Evolutionary conservation across 2,329 filamentous ascomycete species (phyloP), one percentile per base, ranked within the genome.

Genomic region (Nannizziopsis arthrosporioides): DNA sequence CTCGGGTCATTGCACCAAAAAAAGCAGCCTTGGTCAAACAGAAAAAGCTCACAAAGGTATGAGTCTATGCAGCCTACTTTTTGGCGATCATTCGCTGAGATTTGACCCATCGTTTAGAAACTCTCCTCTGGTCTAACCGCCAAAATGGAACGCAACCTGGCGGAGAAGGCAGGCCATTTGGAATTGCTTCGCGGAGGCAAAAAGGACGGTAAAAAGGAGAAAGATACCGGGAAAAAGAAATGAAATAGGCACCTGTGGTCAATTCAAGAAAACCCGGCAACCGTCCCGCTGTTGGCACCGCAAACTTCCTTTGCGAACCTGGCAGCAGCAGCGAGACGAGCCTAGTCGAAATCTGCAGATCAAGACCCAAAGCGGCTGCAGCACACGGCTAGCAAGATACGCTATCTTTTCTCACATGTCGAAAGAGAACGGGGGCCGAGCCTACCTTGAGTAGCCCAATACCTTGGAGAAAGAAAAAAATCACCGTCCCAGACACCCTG

Each of bases 181-280:
- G 82, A 86, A 63, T 60, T 85, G 58, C 62, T 85, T 58, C 72
- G 72, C 49, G 80, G 80, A 2, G 81, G 80, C 10, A 84, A 82
- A 73, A 81, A 76, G 64, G 72, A 77, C 51, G 51, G 27, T 5
- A 63, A 61, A 54, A 62, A 63, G 54, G 60, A 56, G 34, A 62
- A 62, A 52, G 63, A 58, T 3, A 18, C 19, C 3, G 22, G 35
- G 5, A 46, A 30, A 7, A 40, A 32, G 18, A 46, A 46, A 39
- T 39, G 35, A 44, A 35, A 10, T 35, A 12, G 19, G 19, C 15
- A 35, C 2, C 10, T 2, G 30, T 35, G 18, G n/a, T 17, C 5
- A 2, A 9, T 4, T 30, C 15, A 19, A 32, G 31, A 43, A 19
- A 35, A 27, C 22, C 3, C 22, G 22, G 22, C 4, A 27, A 27